Base-by-base conservation (phyloP, 148 eudicot genomes). In the Chenopodium suecicum region DNA sequence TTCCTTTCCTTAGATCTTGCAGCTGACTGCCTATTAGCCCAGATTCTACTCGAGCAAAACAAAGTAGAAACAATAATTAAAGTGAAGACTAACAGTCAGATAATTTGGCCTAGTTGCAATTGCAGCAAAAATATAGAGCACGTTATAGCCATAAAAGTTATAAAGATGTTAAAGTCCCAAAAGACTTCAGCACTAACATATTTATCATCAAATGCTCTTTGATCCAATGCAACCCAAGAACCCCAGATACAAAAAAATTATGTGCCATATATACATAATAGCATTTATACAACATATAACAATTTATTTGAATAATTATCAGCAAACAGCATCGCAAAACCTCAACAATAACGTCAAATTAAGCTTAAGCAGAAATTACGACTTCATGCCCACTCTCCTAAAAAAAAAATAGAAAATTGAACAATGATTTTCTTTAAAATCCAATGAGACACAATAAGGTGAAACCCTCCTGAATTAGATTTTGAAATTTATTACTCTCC, bases 1-100 rank as follows among this genome's bases (percentile, higher is more conserved):
- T 92, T 92, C 89, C 97, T 91, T 86, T 92, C 97, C 85, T 92
- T 92, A n/a, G 94, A 92, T 87, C 94, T 89, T 79, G 93, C 94
- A 83, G 96, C 96, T 65, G 96, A 92, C 83, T 92, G 96, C 85
- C 96, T 87, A 84, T 92, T 92, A 19, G 96, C 96, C 96, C 93
- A 92, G 74, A 92, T 90, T 85, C 97, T 92, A 79, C 63, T 78
- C 69, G 60, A 47, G 65, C 14, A 65, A 19, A 71, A 70, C 69
- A 71, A 71, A 80, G 9, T 22, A 47, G 68, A 70, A 32, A 11
- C 19, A 54, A 56, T 13, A 60, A 65, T 50, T 34, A 14, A 46
- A 50, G 19, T 65, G 67, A 22, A 46, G 47, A 14, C 22, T 77
- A 20, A 9, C 31, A 27, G 32, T 23, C 16, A 69, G 27, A 62